phyloP scores from a whole-genome alignment of 352 stramenopile genomes.

The Globisporangium acanthophoron region DNA sequence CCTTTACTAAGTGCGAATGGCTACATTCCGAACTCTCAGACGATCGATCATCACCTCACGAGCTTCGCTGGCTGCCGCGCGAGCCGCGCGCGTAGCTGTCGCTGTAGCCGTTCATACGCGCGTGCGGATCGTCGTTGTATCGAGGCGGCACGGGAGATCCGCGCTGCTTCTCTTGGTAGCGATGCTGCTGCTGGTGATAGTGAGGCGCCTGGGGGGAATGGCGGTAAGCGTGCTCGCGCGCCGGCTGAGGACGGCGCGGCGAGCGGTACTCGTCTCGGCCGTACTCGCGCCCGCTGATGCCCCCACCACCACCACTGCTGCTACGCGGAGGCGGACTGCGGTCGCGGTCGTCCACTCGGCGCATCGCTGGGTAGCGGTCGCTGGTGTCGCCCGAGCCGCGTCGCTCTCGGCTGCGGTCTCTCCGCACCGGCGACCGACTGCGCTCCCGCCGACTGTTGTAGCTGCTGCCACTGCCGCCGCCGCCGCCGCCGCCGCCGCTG shows the following conservation, averaged over 20 bases:
- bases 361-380: conserved; percentile 1
- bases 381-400: background rate
- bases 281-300: background rate
- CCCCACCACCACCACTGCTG: background rate
- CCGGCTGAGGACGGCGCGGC: background rate
- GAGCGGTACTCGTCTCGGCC: background rate
- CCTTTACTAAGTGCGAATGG: background rate
- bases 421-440: conserved; percentile 9
- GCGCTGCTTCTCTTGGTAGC: background rate
- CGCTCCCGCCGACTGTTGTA: conserved; percentile 6
- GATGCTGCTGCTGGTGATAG: background rate
- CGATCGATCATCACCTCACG: background rate
- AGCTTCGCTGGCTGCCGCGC: conserved; percentile 1
- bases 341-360: conserved; percentile 1
- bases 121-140: conserved; percentile 5
- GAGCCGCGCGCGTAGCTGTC: conserved; percentile 2
- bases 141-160: background rate
- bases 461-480: background rate
- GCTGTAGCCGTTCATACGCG: conserved; percentile 6
- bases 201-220: background rate
- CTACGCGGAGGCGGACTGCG: conserved; percentile 9
- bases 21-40: background rate
- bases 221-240: background rate
- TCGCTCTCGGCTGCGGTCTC: conserved; percentile 8
- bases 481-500: background rate